phyloP scores from a whole-genome alignment of 2,329 filamentous ascomycete genomes.

The Ophiostoma populinum region DNA sequence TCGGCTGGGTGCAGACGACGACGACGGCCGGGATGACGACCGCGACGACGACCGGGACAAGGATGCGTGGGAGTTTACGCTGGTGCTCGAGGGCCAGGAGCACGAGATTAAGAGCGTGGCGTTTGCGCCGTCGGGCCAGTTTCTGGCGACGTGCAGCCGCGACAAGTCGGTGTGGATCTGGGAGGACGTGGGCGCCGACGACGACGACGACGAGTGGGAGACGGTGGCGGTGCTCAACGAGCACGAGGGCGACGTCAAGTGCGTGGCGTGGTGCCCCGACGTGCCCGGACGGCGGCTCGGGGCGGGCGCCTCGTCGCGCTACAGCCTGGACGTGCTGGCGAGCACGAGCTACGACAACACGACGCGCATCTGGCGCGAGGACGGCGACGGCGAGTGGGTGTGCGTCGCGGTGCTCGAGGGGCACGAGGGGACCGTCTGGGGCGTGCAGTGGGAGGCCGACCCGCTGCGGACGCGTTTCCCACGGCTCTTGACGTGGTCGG shows the following conservation, averaged over 20 bases:
- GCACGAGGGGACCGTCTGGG: constrained; percentile 81
- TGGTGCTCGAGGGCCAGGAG: constrained; percentile 88
- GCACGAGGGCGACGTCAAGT: constrained; percentile 91
- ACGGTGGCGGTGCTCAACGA: constrained; percentile 89
- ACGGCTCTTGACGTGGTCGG: constrained; percentile 66
- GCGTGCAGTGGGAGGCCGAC: constrained; percentile 50
- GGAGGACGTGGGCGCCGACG: constrained; percentile 64
- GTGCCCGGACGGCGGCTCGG: constrained; percentile 26
- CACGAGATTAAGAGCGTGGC: constrained; percentile 74
- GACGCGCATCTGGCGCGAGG: constrained; percentile 75
- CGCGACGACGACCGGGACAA: constrained; percentile 39
- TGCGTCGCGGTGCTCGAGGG: constrained; percentile 69
- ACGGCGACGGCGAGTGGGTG: constrained; percentile 78
- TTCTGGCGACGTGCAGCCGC: constrained; percentile 75
- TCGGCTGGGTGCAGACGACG: constrained; percentile 6
- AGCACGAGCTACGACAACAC: constrained; percentile 92
- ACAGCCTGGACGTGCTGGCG: constrained; percentile 56
- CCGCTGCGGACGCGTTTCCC: constrained; percentile 27
- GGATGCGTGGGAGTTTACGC: constrained; percentile 81
- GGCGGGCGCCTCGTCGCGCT: constrained; percentile 16
- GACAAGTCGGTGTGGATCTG: constrained; percentile 98
- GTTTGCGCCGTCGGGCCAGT: constrained; percentile 57
- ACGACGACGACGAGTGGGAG: constrained; percentile 88
- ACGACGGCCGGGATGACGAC: constrained; percentile 14
- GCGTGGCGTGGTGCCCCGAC: constrained; percentile 76